phyloP scores from a whole-genome alignment of 2,329 filamentous ascomycete genomes.

The Monascus ruber region DNA sequence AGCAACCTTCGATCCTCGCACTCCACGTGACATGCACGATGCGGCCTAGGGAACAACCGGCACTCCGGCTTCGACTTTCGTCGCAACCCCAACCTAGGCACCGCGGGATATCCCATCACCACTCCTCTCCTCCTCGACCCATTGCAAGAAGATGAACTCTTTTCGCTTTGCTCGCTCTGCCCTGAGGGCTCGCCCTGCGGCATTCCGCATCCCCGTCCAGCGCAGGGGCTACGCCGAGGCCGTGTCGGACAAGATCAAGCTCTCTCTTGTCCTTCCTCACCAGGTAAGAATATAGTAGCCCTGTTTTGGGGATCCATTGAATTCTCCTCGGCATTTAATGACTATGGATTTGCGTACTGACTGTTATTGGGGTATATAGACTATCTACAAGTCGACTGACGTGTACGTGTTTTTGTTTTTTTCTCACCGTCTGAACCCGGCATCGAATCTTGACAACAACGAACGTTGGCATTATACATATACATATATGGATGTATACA shows the following conservation, averaged over 20 bases:
- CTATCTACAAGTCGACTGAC: conserved; percentile 59
- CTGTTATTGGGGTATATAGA: conserved; percentile 30
- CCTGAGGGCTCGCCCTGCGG: conserved; percentile 68
- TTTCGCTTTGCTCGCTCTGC: conserved; percentile 84
- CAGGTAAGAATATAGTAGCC: conserved; percentile 56
- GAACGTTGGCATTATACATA: too few species aligned
- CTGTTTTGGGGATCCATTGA: too few species aligned
- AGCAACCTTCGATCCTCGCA: too few species aligned
- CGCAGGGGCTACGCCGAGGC: conserved; percentile 87
- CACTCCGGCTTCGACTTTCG: conserved; percentile 28
- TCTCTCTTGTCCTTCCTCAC: conserved; percentile 94
- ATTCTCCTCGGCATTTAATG: conserved; percentile 2
- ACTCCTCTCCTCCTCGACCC: conserved; percentile 18
- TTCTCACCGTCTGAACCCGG: too few species aligned
- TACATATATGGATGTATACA: conserved; percentile 8
- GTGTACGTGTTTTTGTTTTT: conserved; percentile 44
- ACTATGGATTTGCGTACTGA: conserved; percentile 13
- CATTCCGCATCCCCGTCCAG: conserved; percentile 64
- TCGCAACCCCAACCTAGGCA: conserved; percentile 19
- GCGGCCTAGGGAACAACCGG: conserved; percentile 29
- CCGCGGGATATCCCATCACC: conserved; percentile 21
- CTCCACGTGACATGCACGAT: background rate
- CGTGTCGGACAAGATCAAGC: conserved; percentile 89
- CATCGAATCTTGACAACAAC: too few species aligned
- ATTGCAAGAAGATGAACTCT: conserved; percentile 69